A percentile compares a stretch with the other conserved stretches of the same genome.
Conservation (phyloP, 495 filamentous ascomycete species). For the Penicillium canariense region DNA sequence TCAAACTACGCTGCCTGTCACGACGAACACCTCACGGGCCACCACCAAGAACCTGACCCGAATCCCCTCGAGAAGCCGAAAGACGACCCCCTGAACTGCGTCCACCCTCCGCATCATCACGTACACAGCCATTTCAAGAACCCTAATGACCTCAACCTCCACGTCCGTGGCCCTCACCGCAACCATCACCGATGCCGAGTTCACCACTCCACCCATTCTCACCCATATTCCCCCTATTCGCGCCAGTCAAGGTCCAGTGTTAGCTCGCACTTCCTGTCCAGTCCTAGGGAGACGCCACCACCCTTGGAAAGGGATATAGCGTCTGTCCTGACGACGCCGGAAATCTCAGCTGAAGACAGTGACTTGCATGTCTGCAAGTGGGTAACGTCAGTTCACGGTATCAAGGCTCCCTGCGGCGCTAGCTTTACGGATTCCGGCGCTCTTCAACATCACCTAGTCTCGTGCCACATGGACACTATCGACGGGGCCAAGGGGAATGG, state of each 20-base stretch:
- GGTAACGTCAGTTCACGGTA: slow-evolving; percentile 28
- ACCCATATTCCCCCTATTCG: slow-evolving; percentile 42
- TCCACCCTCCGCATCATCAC: slow-evolving; percentile 29
- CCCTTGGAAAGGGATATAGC: slow-evolving; percentile 40
- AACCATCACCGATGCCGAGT: slow-evolving; percentile 38
- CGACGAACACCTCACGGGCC: slow-evolving; percentile 23
- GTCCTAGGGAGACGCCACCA: slow-evolving; percentile 44
- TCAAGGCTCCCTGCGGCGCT: slow-evolving; percentile 34
- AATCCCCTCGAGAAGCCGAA: slow-evolving; percentile 16
- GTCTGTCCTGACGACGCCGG: slow-evolving; percentile 42
- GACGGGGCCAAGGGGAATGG: slow-evolving; percentile 45
- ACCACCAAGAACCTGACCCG: slow-evolving; percentile 15
- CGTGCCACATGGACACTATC: slow-evolving; percentile 40
- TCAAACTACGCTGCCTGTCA: slow-evolving; percentile 34
- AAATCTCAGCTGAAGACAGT: slow-evolving; percentile 33
- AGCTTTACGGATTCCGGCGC: slow-evolving; percentile 35
- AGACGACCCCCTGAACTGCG: slow-evolving; percentile 27
- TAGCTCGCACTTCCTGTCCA: slow-evolving; percentile 42
- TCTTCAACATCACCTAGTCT: slow-evolving; percentile 45
- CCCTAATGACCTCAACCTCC: slow-evolving; percentile 25
- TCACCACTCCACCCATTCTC: slow-evolving; percentile 36
- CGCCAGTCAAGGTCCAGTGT: slow-evolving; percentile 43
- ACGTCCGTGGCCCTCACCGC: slow-evolving; percentile 35
- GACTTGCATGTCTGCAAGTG: slow-evolving; percentile 42
- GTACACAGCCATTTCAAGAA: slow-evolving; percentile 29